phyloP scores from a whole-genome alignment of 2,329 filamentous ascomycete genomes.

The Claviceps sp. region DNA sequence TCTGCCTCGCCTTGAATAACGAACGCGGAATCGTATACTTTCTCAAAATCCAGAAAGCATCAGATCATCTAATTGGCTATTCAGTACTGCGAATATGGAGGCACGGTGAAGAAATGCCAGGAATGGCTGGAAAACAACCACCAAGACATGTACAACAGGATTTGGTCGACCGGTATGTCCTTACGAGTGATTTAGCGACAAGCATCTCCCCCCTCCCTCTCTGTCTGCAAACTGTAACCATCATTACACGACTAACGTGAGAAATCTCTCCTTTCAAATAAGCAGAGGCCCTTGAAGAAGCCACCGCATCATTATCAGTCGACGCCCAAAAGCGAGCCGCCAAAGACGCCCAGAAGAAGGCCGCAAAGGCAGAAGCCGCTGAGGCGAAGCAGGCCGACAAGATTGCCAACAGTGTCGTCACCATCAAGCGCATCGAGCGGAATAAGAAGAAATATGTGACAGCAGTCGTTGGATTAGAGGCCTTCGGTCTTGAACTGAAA shows the following conservation, averaged over 20 bases:
- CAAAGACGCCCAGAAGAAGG: constrained; percentile 94
- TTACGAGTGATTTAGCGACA: not conserved
- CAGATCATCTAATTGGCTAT: not conserved
- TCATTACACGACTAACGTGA: not conserved
- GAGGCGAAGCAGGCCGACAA: constrained; percentile 74
- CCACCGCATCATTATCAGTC: constrained; percentile 73
- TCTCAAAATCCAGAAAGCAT: not conserved
- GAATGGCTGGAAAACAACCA: constrained; percentile 80
- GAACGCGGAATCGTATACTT: not conserved
- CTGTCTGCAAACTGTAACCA: not conserved
- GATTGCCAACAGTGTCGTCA: constrained; percentile 68
- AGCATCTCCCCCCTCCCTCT: not conserved
- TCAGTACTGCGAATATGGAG: constrained; percentile 97
- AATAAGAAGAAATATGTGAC: constrained; percentile 98
- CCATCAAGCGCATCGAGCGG: constrained; percentile 92
- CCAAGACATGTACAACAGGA: constrained; percentile 55
- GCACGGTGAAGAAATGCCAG: constrained; percentile 90
- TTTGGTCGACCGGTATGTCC: constrained; percentile 72
- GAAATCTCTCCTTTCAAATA: not conserved
- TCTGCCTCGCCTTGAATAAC: not conserved
- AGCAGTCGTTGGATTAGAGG: constrained; percentile 77
- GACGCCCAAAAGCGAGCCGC: constrained; percentile 89
- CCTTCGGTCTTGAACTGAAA: constrained; percentile 84
- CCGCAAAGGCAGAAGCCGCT: constrained; percentile 78
- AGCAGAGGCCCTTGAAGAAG: constrained; percentile 66